Evolutionary conservation across 2,329 filamentous ascomycete genomes (phyloP).

Genomic region (Aspergillus quadricinctus): DNA sequence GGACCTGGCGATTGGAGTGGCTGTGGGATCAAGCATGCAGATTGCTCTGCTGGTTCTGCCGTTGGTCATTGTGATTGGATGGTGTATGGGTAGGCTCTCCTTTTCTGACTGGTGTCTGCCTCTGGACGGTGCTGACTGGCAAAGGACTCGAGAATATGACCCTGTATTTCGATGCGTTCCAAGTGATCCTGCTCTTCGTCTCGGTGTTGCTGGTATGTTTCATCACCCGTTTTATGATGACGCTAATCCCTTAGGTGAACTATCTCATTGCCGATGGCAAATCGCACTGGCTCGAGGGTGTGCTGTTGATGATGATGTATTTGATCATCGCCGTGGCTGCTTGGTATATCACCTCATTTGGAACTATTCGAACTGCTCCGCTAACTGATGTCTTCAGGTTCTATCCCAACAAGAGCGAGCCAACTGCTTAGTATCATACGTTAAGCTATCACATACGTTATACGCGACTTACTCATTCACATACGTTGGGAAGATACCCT

Average conservation of each 20-base stretch:
- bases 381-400: constrained; percentile 9
- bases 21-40: constrained; percentile 62
- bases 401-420: constrained; percentile 7
- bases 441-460: not conserved
- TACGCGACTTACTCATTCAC: too few relatives aligned
- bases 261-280: constrained; percentile 61
- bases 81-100: constrained; percentile 47
- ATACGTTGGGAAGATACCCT: not conserved
- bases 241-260: constrained; percentile 45
- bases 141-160: constrained; percentile 59
- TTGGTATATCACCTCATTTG: constrained; percentile 41
- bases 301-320: constrained; percentile 57
- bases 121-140: constrained; percentile 2
- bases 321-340: constrained; percentile 59
- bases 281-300: constrained; percentile 57
- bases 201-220: constrained; percentile 41
- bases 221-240: too few relatives aligned
- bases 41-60: constrained; percentile 61
- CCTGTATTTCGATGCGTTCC: constrained; percentile 82
- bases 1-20: constrained; percentile 63
- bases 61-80: constrained; percentile 57
- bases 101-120: not conserved
- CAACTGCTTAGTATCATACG: not conserved
- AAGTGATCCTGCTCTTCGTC: constrained; percentile 65
- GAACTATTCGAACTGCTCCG: not conserved